Evolutionary conservation across 352 stramenopile species (phyloP), one percentile per base, ranked within the genome.

Genomic region (Pythium brachiatum): DNA sequence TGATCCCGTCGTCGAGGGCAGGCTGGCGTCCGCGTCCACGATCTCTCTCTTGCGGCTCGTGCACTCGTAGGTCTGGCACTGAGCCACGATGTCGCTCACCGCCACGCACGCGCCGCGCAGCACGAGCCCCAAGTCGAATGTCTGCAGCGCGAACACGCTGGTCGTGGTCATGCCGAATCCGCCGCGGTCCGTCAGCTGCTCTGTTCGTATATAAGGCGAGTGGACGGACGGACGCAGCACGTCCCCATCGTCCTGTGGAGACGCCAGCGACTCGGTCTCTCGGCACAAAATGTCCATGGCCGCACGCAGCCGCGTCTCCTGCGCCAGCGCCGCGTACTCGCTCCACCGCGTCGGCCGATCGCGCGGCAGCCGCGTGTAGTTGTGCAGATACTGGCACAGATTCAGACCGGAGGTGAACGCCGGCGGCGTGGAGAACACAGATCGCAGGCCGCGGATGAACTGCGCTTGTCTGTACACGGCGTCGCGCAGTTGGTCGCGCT

Each of bases 91-190:
- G 23, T 27, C 64, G 9, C 74, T 11, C 43, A 75, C 66, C 13
- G 64, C 54, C 12, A 61, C 60, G 18, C 57, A 73, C 12, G 70
- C 64, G 25, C 62, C 66, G 7, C 60, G 38, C 38, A 78, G 41
- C 43, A 61, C 55, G 18, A 29, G 69, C 1, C 59, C 61, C 12
- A 72, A 44, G 53, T 78, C 57, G 7, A 23, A 32, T 18, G 62
- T 70, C 38, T 77, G 70, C 61, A 80, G 63, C 13, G 70, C 67
- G 46, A 73, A 80, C 43, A 76, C 67, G 15, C 62, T 63, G 0
- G 57, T 68, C 36, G 69, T 74, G 18, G 67, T 80, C 59, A 74
- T 67, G 29, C 67, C 70, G n/a, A 56, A 62, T 8, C 55, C 55
- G n/a, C 43, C 55, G 20, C 7, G 21, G 53, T 59, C 53, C 34